These are phyloP conservation scores for Botrytis tulipae DNA, from an alignment of 2,329 filamentous ascomycete genomes.

Conservation along the genomic window DNA sequence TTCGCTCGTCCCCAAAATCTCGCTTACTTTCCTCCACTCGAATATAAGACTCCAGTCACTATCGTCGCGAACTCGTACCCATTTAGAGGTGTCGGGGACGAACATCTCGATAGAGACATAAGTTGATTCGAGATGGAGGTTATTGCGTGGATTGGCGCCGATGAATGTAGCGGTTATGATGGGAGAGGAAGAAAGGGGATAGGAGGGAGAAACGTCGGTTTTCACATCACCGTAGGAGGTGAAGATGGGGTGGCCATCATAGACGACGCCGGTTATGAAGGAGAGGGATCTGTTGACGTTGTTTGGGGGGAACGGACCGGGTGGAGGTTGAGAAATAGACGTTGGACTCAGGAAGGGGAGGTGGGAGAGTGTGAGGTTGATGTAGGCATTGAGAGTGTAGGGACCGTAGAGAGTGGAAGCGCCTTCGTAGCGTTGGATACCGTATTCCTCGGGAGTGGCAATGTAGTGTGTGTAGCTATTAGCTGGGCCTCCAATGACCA, in stretches of 20 bases:
- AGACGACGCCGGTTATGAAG: constrained; percentile 78
- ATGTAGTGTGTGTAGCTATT: constrained; percentile 87
- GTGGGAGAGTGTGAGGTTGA: constrained; percentile 77
- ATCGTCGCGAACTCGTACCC: constrained; percentile 70
- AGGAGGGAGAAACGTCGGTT: constrained; percentile 52
- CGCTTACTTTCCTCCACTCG: constrained; percentile 72
- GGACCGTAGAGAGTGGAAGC: constrained; percentile 86
- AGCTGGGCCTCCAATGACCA: constrained; percentile 82
- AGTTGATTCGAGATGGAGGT: constrained; percentile 74
- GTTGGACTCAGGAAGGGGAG: constrained; percentile 62
- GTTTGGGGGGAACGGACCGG: constrained; percentile 70
- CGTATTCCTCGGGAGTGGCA: constrained; percentile 74
- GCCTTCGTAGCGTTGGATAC: constrained; percentile 89
- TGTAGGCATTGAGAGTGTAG: constrained; percentile 79
- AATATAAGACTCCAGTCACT: constrained; percentile 82
- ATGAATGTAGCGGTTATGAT: constrained; percentile 69
- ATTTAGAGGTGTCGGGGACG: constrained; percentile 46
- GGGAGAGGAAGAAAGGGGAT: constrained; percentile 53
- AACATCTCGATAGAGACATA: constrained; percentile 73
- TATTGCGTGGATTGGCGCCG: constrained; percentile 86
- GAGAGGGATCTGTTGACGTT: constrained; percentile 72
- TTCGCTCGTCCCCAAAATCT: constrained; percentile 70
- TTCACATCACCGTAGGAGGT: constrained; percentile 69
- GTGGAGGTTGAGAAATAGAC: constrained; percentile 45
- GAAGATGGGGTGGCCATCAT: constrained; percentile 65